Evolutionary conservation across 768 basidiomycete species (phyloP).

Genomic region (Mycena epipterygia): DNA sequence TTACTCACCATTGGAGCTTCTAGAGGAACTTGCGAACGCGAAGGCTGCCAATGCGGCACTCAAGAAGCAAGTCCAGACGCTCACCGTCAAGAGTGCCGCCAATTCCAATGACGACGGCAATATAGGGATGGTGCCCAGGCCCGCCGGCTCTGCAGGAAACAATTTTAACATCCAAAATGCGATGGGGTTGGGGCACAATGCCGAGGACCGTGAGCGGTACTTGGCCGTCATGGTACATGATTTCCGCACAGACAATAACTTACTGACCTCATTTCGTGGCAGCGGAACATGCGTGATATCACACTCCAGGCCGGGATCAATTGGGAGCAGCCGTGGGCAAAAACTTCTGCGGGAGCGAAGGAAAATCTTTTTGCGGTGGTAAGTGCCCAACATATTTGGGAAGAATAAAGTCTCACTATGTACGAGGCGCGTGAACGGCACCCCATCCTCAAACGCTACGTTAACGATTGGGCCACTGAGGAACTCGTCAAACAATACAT

Average conservation of each 20-base stretch:
- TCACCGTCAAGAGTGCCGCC: too few relatives aligned
- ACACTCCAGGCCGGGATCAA: slow-evolving; percentile 10
- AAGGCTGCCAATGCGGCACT: not conserved
- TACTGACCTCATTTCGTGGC: rapidly evolving
- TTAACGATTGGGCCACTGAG: slow-evolving; percentile 44
- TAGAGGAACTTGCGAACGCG: too few relatives aligned
- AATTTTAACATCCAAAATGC: not conserved
- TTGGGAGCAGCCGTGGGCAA: slow-evolving; percentile 29
- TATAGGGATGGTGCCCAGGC: not conserved
- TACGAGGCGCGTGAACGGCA: slow-evolving; percentile 1
- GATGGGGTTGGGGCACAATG: not conserved
- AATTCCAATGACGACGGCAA: too few relatives aligned
- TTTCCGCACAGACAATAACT: too few relatives aligned
- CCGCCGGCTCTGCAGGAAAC: not conserved
- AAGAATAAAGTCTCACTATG: too few relatives aligned
- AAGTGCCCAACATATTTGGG: not conserved
- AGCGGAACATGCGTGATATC: slow-evolving; percentile 29
- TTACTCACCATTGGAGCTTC: too few relatives aligned
- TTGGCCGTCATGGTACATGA: not conserved
- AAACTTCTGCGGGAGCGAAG: slow-evolving; percentile 17
- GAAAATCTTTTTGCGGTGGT: slow-evolving; percentile 23
- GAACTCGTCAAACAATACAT: slow-evolving; percentile 38
- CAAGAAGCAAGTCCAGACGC: not conserved
- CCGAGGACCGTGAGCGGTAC: not conserved
- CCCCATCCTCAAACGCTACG: not conserved